Evolutionary conservation across 2,329 filamentous ascomycete species (phyloP), one percentile per base, ranked within the genome.

Genomic region (Penicillium sp.): DNA sequence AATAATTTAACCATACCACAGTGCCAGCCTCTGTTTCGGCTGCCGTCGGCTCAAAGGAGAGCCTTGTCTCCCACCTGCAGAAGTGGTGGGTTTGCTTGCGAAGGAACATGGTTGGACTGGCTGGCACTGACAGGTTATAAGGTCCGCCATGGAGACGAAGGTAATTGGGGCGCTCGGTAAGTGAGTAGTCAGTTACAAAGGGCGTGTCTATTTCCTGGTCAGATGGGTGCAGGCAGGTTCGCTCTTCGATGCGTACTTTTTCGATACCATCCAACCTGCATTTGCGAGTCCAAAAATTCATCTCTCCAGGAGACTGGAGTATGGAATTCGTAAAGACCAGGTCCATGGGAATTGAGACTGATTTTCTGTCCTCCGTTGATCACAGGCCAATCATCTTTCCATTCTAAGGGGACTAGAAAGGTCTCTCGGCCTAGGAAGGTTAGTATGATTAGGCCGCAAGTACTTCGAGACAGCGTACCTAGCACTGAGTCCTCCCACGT

Each of bases 1-100:
- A 75, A 40, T 81, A 77, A 44, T 77, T 82, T 79, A 80, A 82
- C 76, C 79, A 85, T 0, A 84, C 63, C 0, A 79, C 78, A 0
- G 78, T 69, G 0, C 82, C 82, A 0, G 82, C 81, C 68, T 85
- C 82, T 3, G 77, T 77, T 1, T 75, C 69, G 4, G 64, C 41
- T 4, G 71, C 70, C 0, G 65, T 69, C 0, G 81, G 80, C 0
- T 68, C 60, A 56, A 84, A 85, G 0, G 74, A 69, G 13, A 85
- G 63, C 2, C 66, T 72, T 0, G 74, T 76, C 25, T 72, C 66
- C 64, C 80, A 83, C 0, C 58, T 68, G 41, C 78, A 77, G 18
- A 61, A 63, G 10, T 73, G 77, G 0, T 76, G 72, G 0, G 71
- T 75, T 62, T 85, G 82, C 54, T 85, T 85, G 9, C 82, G 74